Evolutionary conservation across 164 flowering plant species (phyloP).

Genomic region (Vitis riparia): DNA sequence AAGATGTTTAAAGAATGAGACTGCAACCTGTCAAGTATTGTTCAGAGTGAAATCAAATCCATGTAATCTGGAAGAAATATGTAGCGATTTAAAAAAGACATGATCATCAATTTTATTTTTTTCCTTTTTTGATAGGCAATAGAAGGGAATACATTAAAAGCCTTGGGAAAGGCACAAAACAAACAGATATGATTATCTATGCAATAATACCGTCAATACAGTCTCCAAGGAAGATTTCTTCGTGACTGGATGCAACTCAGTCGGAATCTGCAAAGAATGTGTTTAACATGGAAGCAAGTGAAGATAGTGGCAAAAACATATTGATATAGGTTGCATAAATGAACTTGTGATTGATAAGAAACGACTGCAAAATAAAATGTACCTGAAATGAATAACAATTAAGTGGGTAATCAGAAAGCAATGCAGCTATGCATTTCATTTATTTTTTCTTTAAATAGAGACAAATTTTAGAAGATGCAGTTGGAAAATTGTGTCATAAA

Average conservation of each 20-base stretch:
- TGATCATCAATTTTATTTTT: not conserved
- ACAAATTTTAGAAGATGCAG: too few species aligned
- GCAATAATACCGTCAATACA: constrained; percentile 80
- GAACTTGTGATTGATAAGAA: not conserved
- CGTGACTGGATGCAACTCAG: constrained; percentile 82
- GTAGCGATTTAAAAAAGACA: not conserved
- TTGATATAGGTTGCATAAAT: not conserved
- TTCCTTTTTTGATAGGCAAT: too few species aligned
- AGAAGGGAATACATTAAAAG: too few species aligned
- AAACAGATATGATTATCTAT: not conserved
- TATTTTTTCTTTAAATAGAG: too few species aligned
- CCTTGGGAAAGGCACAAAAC: not conserved
- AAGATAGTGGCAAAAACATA: not conserved
- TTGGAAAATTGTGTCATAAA: too few species aligned
- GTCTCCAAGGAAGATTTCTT: constrained; percentile 96
- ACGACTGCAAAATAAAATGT: not conserved
- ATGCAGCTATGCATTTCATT: too few species aligned
- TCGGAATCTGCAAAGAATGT: constrained; percentile 76
- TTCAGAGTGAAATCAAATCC: constrained; percentile 1
- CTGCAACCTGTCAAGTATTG: not conserved
- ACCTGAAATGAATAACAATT: not conserved
- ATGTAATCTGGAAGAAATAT: not conserved
- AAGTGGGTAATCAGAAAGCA: too few species aligned
- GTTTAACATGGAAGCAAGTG: constrained; percentile 8
- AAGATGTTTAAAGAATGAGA: not conserved